phyloP scores from a whole-genome alignment of 768 basidiomycete genomes.

The Phylloporus arenicola region DNA sequence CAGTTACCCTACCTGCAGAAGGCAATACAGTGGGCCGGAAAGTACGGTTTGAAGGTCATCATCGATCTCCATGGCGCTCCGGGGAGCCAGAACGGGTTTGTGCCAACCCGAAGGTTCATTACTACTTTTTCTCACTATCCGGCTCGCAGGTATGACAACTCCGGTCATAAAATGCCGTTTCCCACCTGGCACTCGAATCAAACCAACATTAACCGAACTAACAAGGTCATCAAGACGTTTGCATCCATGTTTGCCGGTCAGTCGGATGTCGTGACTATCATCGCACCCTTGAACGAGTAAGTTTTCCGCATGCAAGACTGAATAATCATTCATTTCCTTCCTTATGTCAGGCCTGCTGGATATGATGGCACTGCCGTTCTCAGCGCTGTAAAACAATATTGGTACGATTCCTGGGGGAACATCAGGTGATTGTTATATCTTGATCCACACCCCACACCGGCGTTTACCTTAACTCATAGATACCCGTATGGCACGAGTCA shows the following conservation, averaged over 20 bases:
- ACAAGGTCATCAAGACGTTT: constrained; percentile 58
- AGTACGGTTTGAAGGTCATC: constrained; percentile 72
- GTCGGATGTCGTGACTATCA: constrained; percentile 52
- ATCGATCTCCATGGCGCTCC: constrained; percentile 78
- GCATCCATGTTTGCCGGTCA: constrained; percentile 54
- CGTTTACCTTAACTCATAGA: constrained; percentile 18
- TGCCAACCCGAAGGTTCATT: background rate
- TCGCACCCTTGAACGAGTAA: constrained; percentile 79
- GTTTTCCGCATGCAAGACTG: constrained; percentile 4
- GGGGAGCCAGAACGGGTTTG: constrained; percentile 78
- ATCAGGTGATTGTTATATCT: constrained; percentile 44
- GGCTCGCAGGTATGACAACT: constrained; percentile 66
- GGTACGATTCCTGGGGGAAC: constrained; percentile 68
- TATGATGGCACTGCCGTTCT: constrained; percentile 51
- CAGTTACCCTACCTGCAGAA: constrained; percentile 65
- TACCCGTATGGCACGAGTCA: constrained; percentile 41
- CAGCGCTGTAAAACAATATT: constrained; percentile 52
- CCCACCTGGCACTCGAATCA: constrained; percentile 68
- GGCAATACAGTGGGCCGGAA: constrained; percentile 65
- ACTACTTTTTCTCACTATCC: constrained; percentile 3
- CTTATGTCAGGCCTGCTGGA: constrained; percentile 61
- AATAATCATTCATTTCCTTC: too few species aligned
- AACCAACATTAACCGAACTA: constrained; percentile 62
- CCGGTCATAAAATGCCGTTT: constrained; percentile 55
- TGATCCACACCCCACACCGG: background rate